Evolutionary conservation across 352 stramenopile species (phyloP), one percentile per base, ranked within the genome.

Genomic region (Phytophthora podocarpi): DNA sequence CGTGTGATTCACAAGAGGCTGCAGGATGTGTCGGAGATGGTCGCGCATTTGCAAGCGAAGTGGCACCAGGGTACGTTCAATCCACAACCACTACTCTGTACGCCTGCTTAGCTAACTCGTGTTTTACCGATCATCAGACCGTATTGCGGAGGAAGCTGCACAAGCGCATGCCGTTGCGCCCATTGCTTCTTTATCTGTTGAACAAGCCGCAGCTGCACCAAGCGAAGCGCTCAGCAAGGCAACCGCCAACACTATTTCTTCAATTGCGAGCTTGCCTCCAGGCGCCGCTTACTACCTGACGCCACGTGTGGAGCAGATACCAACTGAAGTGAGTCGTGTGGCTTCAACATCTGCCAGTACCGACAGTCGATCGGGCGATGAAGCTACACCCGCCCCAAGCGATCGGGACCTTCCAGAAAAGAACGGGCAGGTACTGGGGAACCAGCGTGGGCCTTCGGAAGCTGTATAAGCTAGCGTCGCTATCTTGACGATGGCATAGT

Each of bases 21-120:
- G 21, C 78, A 90, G 28, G 84, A 93, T 67, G 80, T 93, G 2
- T 89, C 84, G 0, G 82, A 90, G 36, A 78, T 91, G 61, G 84
- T 93, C 13, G 60, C 75, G n/a, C 77, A 87, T 37, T 48, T 93
- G 21, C 65, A 88, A 16, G 62, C 56, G 5, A 93, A 93, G 60
- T 93, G 83, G 81, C 65, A 91, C 21, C 76, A 81, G 67, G 83
- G 81, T 90, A 51, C 36, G 45, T 37, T 36, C 24, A 20, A 45
- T 34, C 11, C 6, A 39, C 13, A 24, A 24, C 4, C 27, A 12
- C 28, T 20, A n/a, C n/a, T n/a, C n/a, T 52, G 10, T 48, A 52
- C 5, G 10, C 5, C 36, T 27, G n/a, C n/a, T 16, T 34, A 36
- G 3, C 46, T 69, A 55, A 59, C 37, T 36, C 30, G 18, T 65